These are phyloP conservation scores for Talaromyces ruber DNA, from an alignment of 495 filamentous ascomycete species.

Conservation along the genomic window DNA sequence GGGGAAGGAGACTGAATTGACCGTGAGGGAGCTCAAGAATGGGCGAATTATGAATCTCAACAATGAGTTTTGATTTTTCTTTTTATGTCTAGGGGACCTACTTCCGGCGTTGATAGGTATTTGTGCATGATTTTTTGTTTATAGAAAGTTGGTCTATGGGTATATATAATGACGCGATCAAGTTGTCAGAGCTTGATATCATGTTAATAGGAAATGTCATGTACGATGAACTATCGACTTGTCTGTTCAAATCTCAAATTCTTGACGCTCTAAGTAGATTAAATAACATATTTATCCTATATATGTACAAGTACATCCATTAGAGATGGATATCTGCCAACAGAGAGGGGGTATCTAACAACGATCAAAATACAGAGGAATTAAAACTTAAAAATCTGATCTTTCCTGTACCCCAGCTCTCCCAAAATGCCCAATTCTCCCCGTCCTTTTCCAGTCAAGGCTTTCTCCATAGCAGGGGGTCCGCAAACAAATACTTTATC, in stretches of 20 bases:
- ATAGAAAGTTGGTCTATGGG: background rate
- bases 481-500: constrained; percentile 62
- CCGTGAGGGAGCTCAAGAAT: background rate
- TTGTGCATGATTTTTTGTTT: background rate
- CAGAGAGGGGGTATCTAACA: background rate
- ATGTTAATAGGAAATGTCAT: background rate
- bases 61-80: background rate
- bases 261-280: background rate
- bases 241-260: background rate
- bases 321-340: background rate
- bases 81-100: background rate
- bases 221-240: background rate
- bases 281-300: background rate
- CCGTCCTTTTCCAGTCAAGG: constrained; percentile 34
- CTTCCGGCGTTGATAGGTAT: background rate
- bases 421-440: constrained; percentile 32
- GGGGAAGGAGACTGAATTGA: background rate
- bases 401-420: constrained; percentile 43
- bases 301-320: background rate
- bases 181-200: background rate
- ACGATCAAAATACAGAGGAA: background rate
- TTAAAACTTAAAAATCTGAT: constrained; percentile 47
- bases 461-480: constrained; percentile 52
- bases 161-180: background rate
- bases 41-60: background rate